Percentiles rank a stretch among this genome's conserved stretches.
Conservation (phyloP, 2,329 filamentous ascomycete genomes). For the Clarireedia homoeocarpa region DNA sequence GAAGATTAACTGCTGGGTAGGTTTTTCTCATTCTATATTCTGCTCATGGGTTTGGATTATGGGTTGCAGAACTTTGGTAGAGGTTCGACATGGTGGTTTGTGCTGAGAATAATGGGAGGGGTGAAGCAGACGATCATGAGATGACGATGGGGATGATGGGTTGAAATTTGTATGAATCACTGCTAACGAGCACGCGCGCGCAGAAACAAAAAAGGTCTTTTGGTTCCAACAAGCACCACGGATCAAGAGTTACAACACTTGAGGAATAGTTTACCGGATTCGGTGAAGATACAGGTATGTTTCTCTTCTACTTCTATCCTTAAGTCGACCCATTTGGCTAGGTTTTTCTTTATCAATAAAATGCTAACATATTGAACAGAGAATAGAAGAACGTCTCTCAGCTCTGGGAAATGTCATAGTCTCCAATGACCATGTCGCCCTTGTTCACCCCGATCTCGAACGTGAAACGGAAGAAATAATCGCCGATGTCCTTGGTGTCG, state of each 20-base stretch:
- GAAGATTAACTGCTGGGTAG: constrained; percentile 85
- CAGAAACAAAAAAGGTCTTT: constrained; percentile 90
- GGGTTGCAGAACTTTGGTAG: neutral
- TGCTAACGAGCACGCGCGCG: constrained; percentile 10
- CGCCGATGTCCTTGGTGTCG: constrained; percentile 82
- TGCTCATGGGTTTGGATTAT: neutral
- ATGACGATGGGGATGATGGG: neutral
- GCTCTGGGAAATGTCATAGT: constrained; percentile 97
- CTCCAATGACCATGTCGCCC: constrained; percentile 91
- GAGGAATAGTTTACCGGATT: constrained; percentile 86
- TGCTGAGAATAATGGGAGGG: neutral
- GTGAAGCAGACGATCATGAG: neutral
- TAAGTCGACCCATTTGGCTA: no score
- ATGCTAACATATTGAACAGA: constrained; percentile 36
- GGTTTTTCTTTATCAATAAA: neutral
- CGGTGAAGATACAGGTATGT: constrained; percentile 65
- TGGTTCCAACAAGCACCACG: constrained; percentile 91
- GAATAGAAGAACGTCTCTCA: constrained; percentile 93
- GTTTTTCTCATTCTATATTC: constrained; percentile 22
- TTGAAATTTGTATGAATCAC: neutral
- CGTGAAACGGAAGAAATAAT: constrained; percentile 98
- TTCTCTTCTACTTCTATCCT: neutral
- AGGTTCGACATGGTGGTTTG: neutral
- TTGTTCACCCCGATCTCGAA: constrained; percentile 93
- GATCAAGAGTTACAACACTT: constrained; percentile 98